Conservation (phyloP, 768 basidiomycete species). For the Leccinum longicurvipes region DNA sequence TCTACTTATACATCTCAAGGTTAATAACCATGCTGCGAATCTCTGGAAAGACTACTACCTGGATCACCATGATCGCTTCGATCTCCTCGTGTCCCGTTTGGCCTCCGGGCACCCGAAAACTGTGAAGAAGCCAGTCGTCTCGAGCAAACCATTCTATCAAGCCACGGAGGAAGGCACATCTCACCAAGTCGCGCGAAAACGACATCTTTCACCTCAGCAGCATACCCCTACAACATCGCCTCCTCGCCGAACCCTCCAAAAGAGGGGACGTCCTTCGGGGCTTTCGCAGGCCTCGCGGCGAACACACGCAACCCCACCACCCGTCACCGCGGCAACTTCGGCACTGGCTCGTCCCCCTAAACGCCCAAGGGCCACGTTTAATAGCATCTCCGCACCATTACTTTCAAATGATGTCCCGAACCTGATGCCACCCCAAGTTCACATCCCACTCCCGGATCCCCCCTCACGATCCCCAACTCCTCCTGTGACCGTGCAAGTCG, state of each 20-base stretch:
- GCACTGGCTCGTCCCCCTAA: constrained; percentile 26
- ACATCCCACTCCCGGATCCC: constrained; percentile 56
- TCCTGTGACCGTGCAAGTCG: constrained; percentile 46
- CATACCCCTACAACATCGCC: constrained; percentile 4
- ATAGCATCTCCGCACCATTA: constrained; percentile 52
- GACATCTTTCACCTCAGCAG: constrained; percentile 20
- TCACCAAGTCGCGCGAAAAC: constrained; percentile 37
- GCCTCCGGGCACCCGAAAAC: constrained; percentile 23
- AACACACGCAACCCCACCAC: constrained; percentile 21
- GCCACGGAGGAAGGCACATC: constrained; percentile 13
- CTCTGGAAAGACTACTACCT: constrained; percentile 82
- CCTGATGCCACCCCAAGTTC: constrained; percentile 59
- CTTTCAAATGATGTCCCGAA: constrained; percentile 36
- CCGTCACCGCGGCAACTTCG: constrained; percentile 19
- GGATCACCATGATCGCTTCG: constrained; percentile 61
- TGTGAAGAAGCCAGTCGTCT: constrained; percentile 28
- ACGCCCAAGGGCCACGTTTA: constrained; percentile 44
- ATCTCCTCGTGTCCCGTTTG: constrained; percentile 34
- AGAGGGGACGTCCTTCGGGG: constrained; percentile 19
- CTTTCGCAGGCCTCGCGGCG: constrained; percentile 24
- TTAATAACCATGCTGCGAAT: constrained; percentile 48
- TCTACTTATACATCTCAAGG: constrained; percentile 24
- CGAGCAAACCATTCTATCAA: constrained; percentile 7
- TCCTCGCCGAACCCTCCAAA: constrained; percentile 26
- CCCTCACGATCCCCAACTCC: constrained; percentile 71